Percentiles rank a stretch among this genome's conserved stretches.
Conservation (phyloP, 139 green algal species). For the Volvox africanus region DNA sequence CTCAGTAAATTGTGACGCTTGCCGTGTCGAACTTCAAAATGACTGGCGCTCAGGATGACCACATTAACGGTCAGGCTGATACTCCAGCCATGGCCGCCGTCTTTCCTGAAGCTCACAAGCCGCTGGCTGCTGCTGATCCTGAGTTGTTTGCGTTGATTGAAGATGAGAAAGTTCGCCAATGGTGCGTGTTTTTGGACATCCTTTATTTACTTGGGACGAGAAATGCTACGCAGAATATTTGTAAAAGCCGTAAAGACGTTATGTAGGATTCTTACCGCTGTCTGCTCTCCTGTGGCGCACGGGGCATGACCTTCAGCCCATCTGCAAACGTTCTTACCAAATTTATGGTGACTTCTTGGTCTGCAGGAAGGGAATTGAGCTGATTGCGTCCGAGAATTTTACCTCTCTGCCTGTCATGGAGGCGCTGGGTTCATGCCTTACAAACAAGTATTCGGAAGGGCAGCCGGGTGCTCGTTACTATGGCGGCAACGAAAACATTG, state of each 20-base stretch:
- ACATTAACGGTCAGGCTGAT: slow-evolving; percentile 6
- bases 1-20: no score
- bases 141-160: slow-evolving; percentile 93
- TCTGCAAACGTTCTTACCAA: background rate
- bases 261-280: no score
- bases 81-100: slow-evolving; percentile 68
- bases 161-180: slow-evolving; percentile 95
- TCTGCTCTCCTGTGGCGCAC: no score
- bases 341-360: background rate
- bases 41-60: slow-evolving; percentile 8
- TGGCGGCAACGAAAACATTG: slow-evolving; percentile 96
- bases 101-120: slow-evolving; percentile 86
- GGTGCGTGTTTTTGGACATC: slow-evolving; percentile 62
- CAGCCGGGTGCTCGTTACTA: slow-evolving; percentile 96
- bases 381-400: slow-evolving; percentile 99
- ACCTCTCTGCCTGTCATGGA: slow-evolving; percentile 95
- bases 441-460: slow-evolving; percentile 99
- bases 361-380: slow-evolving; percentile 95
- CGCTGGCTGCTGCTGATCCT: slow-evolving; percentile 86
- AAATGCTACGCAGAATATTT: no score
- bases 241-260: no score
- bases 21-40: no score
- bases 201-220: background rate
- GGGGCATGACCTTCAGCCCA: no score
- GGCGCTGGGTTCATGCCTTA: slow-evolving; percentile 94